phyloP scores from a whole-genome alignment of 169 alveolate species.

The Cryptosporidium parvum region DNA sequence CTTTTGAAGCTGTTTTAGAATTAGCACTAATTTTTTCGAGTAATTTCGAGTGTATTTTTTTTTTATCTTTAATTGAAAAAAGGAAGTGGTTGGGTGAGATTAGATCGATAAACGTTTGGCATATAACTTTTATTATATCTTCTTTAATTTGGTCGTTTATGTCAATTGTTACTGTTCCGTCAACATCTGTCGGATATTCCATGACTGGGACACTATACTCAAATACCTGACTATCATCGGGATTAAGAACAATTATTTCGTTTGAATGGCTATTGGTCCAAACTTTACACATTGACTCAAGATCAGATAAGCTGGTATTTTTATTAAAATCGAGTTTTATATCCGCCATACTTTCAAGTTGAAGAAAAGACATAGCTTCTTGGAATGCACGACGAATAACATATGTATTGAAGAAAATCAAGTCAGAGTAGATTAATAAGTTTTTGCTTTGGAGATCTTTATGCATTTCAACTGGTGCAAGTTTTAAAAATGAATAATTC shows the following conservation, averaged over 20 bases:
- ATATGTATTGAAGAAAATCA: slow-evolving; percentile 13
- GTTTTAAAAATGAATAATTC: slow-evolving; percentile 1
- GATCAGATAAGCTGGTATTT: slow-evolving; percentile 29
- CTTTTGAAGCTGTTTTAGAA: neutral
- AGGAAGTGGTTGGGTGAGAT: neutral
- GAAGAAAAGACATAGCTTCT: slow-evolving; percentile 8
- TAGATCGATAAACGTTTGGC: slow-evolving; percentile 34
- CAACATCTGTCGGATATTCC: slow-evolving; percentile 4
- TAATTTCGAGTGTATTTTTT: neutral
- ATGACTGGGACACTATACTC: slow-evolving; percentile 20
- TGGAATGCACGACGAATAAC: neutral
- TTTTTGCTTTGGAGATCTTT: neutral
- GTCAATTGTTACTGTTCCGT: neutral
- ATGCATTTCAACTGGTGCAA: slow-evolving; percentile 48
- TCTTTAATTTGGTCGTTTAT: neutral
- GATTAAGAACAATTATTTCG: neutral
- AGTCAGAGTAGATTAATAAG: slow-evolving; percentile 3
- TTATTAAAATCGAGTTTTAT: slow-evolving; percentile 4
- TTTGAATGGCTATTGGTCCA: slow-evolving; percentile 9
- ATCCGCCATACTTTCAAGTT: neutral
- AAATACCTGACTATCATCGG: neutral
- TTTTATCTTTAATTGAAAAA: slow-evolving; percentile 22
- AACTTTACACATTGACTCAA: slow-evolving; percentile 5
- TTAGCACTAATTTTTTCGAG: neutral
- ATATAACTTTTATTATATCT: slow-evolving; percentile 11